Conservation (phyloP, 495 filamentous ascomycete genomes). For the Tetracladium setigerum region DNA sequence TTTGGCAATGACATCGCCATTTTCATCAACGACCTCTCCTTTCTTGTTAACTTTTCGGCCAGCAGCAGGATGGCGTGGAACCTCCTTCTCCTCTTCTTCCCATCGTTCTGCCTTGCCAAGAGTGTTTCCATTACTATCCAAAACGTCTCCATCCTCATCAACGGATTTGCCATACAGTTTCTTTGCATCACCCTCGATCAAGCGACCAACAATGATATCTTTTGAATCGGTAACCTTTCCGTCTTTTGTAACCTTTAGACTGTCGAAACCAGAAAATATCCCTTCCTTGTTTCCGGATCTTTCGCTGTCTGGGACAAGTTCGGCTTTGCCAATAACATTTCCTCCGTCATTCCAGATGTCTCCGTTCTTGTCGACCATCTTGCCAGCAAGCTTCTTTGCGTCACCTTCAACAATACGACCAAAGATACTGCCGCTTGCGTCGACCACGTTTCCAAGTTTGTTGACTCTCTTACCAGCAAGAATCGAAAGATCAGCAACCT, state of each 20-base stretch:
- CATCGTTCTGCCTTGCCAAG: conserved; percentile 78
- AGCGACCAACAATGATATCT: conserved; percentile 64
- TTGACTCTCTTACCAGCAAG: conserved; percentile 81
- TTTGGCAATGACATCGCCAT: conserved; percentile 75
- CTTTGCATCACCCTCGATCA: conserved; percentile 66
- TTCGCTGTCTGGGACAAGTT: conserved; percentile 68
- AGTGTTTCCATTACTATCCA: conserved; percentile 74
- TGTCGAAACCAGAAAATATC: conserved; percentile 70
- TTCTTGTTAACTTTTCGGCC: conserved; percentile 74
- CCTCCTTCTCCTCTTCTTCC: conserved; percentile 69
- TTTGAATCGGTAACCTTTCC: conserved; percentile 56
- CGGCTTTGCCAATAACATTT: conserved; percentile 68
- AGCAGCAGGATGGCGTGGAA: conserved; percentile 59
- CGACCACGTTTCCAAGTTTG: conserved; percentile 65
- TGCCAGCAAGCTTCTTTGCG: conserved; percentile 58
- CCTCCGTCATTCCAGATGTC: conserved; percentile 76
- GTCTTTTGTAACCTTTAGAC: conserved; percentile 65
- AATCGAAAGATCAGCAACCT: conserved; percentile 52
- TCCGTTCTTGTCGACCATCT: conserved; percentile 76
- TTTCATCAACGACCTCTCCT: conserved; percentile 72
- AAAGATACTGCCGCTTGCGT: conserved; percentile 61
- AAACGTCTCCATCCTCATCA: conserved; percentile 76
- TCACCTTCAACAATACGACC: conserved; percentile 73
- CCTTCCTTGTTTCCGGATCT: conserved; percentile 63
- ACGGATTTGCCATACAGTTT: conserved; percentile 65